Conservation (phyloP, 495 filamentous ascomycete species). For the Tuber brumale region DNA sequence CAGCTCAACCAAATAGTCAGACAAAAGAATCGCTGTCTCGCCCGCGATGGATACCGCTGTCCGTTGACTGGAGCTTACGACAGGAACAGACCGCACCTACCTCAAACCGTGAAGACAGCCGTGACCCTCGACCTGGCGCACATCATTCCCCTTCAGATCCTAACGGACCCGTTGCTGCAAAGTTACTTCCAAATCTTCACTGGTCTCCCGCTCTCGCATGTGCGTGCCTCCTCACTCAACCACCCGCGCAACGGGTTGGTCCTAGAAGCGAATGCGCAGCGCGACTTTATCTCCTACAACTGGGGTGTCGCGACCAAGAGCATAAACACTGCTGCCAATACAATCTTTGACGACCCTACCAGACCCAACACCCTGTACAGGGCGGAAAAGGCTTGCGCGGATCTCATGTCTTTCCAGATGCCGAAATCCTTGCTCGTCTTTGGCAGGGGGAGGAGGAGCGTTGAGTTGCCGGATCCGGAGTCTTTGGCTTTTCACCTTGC, state of each 20-base stretch:
- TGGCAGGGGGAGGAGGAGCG: background rate
- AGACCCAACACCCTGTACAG: background rate
- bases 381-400: background rate
- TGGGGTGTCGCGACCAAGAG: background rate
- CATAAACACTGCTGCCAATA: background rate
- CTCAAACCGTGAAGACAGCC: background rate
- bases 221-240: background rate
- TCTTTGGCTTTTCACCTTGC: constrained; percentile 6
- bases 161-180: background rate
- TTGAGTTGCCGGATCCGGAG: background rate
- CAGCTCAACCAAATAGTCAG: background rate
- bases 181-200: background rate
- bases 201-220: background rate
- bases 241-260: constrained; percentile 7
- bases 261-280: constrained; percentile 4
- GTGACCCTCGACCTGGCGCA: constrained; percentile 1
- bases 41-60: constrained; percentile 7
- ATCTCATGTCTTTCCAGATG: background rate
- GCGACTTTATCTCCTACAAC: constrained; percentile 1
- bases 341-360: background rate
- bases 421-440: background rate
- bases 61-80: background rate
- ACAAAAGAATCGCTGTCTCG: background rate
- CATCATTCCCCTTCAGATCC: constrained; percentile 2
- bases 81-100: background rate